Evolutionary conservation across 208 protist genomes (phyloP).

Genomic region (Leishmania mexicana): DNA sequence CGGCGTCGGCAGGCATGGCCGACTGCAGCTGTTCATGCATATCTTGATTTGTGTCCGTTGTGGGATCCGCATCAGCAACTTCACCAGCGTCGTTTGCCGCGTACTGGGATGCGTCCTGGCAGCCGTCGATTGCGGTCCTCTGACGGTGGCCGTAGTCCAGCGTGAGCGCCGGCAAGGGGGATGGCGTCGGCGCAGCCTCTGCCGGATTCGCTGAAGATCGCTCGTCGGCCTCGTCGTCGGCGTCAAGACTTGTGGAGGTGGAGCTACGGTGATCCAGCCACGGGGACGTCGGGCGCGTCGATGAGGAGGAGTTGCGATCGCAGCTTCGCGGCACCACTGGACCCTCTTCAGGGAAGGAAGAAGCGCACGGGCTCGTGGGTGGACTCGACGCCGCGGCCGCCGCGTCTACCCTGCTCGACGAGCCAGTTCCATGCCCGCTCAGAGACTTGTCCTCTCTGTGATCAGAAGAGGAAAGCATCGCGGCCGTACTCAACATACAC

Average conservation of each 20-base stretch:
- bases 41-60: neutral
- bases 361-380: slow-evolving; percentile 5
- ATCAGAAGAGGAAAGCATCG: slow-evolving; percentile 8
- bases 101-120: neutral
- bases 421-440: neutral
- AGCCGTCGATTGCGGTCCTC: neutral
- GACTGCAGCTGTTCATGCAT: neutral
- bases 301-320: neutral
- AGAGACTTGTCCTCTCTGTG: neutral
- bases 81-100: neutral
- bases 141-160: slow-evolving; percentile 5
- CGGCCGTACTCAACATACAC: neutral
- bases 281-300: neutral
- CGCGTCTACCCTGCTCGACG: neutral
- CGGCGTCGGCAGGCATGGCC: neutral
- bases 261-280: slow-evolving; percentile 10
- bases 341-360: neutral
- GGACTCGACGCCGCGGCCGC: neutral
- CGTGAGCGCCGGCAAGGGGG: slow-evolving; percentile 7
- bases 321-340: neutral
- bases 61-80: neutral
- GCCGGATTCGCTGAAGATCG: slow-evolving; percentile 9
- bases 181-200: slow-evolving; percentile 6
- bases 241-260: slow-evolving; percentile 28
- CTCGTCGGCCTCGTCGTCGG: slow-evolving; percentile 30